Base-by-base conservation (phyloP, 129 eudicot genomes). In the Tagetes erecta region DNA sequence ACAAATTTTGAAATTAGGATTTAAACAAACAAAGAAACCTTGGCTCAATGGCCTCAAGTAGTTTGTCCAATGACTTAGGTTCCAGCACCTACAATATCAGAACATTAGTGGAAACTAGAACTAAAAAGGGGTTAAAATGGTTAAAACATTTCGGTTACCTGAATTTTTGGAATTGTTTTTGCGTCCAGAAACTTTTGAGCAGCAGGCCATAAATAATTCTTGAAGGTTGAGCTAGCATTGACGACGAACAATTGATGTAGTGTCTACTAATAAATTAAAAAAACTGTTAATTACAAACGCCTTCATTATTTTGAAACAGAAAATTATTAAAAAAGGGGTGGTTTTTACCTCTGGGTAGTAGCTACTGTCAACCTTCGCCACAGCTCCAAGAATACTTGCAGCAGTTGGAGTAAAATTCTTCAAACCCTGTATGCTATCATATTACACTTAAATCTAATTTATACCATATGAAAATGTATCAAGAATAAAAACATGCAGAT, bases 181-280 rank as follows among this genome's bases (percentile, higher is more conserved):
- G 92, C 70, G 76, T 91, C 97, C 38, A 91, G 81, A 73, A 88
- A 88, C 76, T 83, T 88, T 79, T 86, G 89, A 55, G 95, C 97
- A 58, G 95, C 95, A 31, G 97, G 97, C 97, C 97, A 91, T 67
- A 91, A 82, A 83, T 86, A 83, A 82, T 84, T 91, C 84, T 79
- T 88, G 70, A 91, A 91, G 59, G 88, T 87, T 72, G 87, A 39
- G 66, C 95, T 88, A 79, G 97, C 97, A 86, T 91, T 91, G 50
- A 88, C 90, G 65, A 91, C 55, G 71, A 80, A 88, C 97, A 91
- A 84, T 65, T 80, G 90, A 64, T 91, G 89, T 66, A 91, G 90
- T 36, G 97, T 91, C 97, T 91, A 76, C 71, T 69, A 64, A 75
- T 64, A 83, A 81, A 51, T 76, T 51, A n/a, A 68, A 36, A 49